Conservation (phyloP, 2,329 filamentous ascomycete genomes). For the Neonectria punicea region DNA sequence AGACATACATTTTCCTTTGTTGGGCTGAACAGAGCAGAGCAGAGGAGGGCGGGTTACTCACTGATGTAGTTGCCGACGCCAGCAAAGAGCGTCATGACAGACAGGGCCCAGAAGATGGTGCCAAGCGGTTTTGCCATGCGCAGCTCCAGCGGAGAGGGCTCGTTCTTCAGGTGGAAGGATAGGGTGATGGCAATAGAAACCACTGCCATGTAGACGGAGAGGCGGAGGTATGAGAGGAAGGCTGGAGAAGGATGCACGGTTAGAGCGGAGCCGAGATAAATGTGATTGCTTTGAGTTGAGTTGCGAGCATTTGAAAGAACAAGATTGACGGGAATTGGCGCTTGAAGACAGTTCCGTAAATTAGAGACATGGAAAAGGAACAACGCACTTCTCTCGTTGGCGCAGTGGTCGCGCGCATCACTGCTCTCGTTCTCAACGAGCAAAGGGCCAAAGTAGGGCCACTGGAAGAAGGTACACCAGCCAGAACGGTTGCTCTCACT, state of each 20-base stretch:
- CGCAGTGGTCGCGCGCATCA: conserved; percentile 81
- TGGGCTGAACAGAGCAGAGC: neutral
- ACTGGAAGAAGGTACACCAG: conserved; percentile 60
- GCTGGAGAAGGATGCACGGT: conserved; percentile 49
- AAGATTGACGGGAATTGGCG: neutral
- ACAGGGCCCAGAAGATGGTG: conserved; percentile 86
- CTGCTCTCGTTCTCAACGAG: conserved; percentile 80
- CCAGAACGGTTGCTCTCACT: conserved; percentile 8
- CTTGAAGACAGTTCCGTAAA: neutral
- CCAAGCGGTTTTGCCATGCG: conserved; percentile 86
- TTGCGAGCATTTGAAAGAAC: too few species aligned
- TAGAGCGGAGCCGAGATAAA: neutral
- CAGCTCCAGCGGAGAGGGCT: conserved; percentile 76
- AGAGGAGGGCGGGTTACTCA: conserved; percentile 46
- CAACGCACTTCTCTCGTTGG: conserved; percentile 75
- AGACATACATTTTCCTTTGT: neutral
- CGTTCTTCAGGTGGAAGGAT: conserved; percentile 87
- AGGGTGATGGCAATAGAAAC: conserved; percentile 91
- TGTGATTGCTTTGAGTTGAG: neutral
- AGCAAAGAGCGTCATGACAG: conserved; percentile 77
- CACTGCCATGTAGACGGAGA: conserved; percentile 90
- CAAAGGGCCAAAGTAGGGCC: conserved; percentile 73
- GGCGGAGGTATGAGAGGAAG: conserved; percentile 90
- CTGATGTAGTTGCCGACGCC: conserved; percentile 90
- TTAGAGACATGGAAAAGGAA: neutral